A percentile compares a stretch with the other conserved stretches of the same genome.
Evolutionary conservation across 2,329 filamentous ascomycete species (phyloP).

Genomic region (Didymella segeticola): DNA sequence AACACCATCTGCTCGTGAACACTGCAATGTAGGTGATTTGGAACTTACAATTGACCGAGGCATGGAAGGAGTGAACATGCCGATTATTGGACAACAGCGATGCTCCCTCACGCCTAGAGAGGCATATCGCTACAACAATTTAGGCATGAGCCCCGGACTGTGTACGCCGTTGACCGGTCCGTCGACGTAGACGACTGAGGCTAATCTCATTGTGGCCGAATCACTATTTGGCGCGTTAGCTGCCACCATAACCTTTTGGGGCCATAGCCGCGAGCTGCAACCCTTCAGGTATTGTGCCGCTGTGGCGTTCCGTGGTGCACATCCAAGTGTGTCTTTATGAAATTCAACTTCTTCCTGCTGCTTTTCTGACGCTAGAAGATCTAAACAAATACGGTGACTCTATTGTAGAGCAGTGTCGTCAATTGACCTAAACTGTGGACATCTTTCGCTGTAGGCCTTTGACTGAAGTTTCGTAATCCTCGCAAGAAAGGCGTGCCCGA

Average conservation of each 20-base stretch:
- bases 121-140: background rate
- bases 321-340: background rate
- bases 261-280: conserved; percentile 6
- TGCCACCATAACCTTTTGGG: background rate
- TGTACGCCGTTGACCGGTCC: background rate
- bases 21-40: background rate
- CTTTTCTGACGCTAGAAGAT: background rate
- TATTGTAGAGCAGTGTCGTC: background rate
- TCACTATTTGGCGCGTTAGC: background rate
- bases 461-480: no score
- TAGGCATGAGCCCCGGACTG: background rate
- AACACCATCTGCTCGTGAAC: background rate
- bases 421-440: no score
- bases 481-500: no score
- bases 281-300: background rate
- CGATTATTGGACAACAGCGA: background rate
- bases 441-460: no score
- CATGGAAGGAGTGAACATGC: background rate
- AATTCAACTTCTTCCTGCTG: background rate
- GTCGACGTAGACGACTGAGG: background rate
- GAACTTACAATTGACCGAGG: background rate
- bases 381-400: background rate
- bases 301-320: background rate
- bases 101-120: background rate
- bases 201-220: background rate